Conservation (phyloP, 2,329 filamentous ascomycete species). For the Ceratocystis variospora region DNA sequence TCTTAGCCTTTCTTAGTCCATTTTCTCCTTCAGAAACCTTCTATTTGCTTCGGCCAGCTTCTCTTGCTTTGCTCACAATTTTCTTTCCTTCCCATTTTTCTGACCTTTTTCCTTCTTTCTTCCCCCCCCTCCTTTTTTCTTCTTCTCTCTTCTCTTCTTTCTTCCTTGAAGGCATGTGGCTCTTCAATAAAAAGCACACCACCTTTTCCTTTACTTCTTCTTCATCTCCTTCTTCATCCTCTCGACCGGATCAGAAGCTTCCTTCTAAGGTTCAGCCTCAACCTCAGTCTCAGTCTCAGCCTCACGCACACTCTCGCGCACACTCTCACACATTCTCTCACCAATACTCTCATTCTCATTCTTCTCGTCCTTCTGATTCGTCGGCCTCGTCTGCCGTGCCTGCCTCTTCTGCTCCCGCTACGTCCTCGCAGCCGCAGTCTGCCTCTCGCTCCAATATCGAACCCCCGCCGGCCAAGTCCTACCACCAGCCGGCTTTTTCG, state of each 20-base stretch:
- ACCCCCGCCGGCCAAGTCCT: neutral
- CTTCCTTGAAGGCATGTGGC: constrained; percentile 19
- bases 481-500: neutral
- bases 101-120: constrained; percentile 7
- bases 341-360: neutral
- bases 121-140: constrained; percentile 19
- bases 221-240: constrained; percentile 9
- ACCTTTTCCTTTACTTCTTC: constrained; percentile 18
- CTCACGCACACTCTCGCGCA: neutral
- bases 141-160: constrained; percentile 17
- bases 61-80: constrained; percentile 21
- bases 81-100: constrained; percentile 21
- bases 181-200: constrained; percentile 18
- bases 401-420: neutral
- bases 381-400: neutral
- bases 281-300: constrained; percentile 5
- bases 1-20: constrained; percentile 18
- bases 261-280: neutral
- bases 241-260: constrained; percentile 7
- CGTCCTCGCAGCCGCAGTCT: neutral
- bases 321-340: neutral
- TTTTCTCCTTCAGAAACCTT: constrained; percentile 14
- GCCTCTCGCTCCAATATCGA: too few relatives aligned
- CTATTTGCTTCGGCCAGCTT: constrained; percentile 18
- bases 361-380: neutral